A percentile compares a stretch with the other conserved stretches of the same genome.
Conservation (phyloP, 495 filamentous ascomycete species). For the Penicillium argentinense region DNA sequence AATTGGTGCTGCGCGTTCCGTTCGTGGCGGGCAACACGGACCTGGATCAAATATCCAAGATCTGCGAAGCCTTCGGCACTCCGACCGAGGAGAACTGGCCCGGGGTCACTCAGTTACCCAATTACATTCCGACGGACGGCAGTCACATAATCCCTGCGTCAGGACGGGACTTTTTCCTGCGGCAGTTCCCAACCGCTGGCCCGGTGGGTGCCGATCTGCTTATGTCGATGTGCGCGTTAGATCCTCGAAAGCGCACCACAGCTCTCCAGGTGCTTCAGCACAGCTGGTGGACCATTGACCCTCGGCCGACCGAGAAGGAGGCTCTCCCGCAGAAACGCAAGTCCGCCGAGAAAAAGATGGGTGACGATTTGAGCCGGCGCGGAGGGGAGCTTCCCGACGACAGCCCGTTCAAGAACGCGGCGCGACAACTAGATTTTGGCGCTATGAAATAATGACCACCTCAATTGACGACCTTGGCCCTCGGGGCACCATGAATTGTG, state of each 20-base stretch:
- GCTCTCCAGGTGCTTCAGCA: constrained; percentile 76
- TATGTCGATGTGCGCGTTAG: constrained; percentile 79
- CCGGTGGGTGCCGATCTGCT: constrained; percentile 81
- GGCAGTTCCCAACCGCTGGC: constrained; percentile 73
- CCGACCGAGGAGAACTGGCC: constrained; percentile 96
- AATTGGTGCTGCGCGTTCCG: constrained; percentile 78
- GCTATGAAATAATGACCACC: constrained; percentile 46
- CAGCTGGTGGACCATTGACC: constrained; percentile 81
- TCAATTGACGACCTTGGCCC: no score
- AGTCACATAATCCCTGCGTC: constrained; percentile 57
- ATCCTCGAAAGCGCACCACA: constrained; percentile 79
- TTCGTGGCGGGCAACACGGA: constrained; percentile 81
- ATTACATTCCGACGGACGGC: constrained; percentile 62
- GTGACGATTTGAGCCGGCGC: constrained; percentile 76
- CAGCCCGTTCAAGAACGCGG: constrained; percentile 67
- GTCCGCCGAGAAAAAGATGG: constrained; percentile 71
- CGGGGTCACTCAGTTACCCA: constrained; percentile 77
- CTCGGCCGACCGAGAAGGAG: constrained; percentile 79
- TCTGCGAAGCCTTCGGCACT: constrained; percentile 82
- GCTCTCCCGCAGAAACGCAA: constrained; percentile 65
- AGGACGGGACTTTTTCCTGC: constrained; percentile 66
- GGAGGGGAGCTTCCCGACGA: constrained; percentile 74
- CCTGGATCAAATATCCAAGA: constrained; percentile 73
- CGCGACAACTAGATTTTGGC: constrained; percentile 82
- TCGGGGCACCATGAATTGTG: not conserved